phyloP scores from a whole-genome alignment of 148 eudicot species.

The Talinum fruticosum region DNA sequence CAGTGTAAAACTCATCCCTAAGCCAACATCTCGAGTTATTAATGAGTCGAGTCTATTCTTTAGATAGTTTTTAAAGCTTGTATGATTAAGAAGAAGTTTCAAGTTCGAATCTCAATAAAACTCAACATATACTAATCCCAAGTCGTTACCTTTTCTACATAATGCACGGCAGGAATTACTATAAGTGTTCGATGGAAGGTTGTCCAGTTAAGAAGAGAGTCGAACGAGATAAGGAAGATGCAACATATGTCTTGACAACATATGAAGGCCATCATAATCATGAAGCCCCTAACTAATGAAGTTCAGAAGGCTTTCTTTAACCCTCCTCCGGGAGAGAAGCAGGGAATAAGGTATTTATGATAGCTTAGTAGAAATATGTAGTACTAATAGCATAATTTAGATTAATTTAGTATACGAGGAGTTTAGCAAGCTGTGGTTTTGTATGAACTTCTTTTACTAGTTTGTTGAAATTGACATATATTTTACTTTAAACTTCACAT shows the following conservation, averaged over 20 bases:
- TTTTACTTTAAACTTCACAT: too few relatives aligned
- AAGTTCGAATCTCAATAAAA: neutral
- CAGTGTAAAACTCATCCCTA: too few relatives aligned
- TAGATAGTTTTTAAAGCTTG: too few relatives aligned
- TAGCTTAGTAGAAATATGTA: neutral
- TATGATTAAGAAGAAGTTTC: neutral
- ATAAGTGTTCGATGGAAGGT: conserved; percentile 52
- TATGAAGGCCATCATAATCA: conserved; percentile 70
- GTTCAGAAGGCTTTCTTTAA: neutral
- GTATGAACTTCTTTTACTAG: neutral
- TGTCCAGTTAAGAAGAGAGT: conserved; percentile 69
- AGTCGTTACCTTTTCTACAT: neutral
- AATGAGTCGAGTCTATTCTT: too few relatives aligned
- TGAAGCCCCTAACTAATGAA: conserved; percentile 27
- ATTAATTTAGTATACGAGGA: neutral
- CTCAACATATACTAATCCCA: neutral
- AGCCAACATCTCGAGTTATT: too few relatives aligned
- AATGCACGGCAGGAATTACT: conserved; percentile 50
- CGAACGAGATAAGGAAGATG: conserved; percentile 57
- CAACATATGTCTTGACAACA: conserved; percentile 55
- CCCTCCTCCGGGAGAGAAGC: neutral
- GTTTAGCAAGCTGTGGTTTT: neutral
- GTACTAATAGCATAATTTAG: neutral
- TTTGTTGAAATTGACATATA: too few relatives aligned
- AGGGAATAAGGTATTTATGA: neutral